Conservation (phyloP, 1,284 basidiomycete species). For the Trametes polyzona region DNA sequence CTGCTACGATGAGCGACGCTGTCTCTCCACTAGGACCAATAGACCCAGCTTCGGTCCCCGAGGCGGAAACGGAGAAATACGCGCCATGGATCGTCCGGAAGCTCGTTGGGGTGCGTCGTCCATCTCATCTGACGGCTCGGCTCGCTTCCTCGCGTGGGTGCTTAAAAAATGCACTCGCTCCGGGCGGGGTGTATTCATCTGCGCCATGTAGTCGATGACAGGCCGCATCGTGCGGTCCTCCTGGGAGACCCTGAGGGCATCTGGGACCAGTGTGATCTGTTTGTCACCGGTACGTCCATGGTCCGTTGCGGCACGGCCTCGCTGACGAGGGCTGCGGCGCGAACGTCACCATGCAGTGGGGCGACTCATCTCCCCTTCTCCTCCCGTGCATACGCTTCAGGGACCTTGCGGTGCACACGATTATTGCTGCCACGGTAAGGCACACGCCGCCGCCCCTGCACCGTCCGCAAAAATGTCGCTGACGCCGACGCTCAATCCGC, state of each 20-base stretch:
- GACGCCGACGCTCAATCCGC: background rate
- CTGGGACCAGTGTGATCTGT: constrained; percentile 63
- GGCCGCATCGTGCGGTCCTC: constrained; percentile 69
- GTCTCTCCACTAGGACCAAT: constrained; percentile 56
- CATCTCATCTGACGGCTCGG: constrained; percentile 2
- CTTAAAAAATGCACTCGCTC: background rate
- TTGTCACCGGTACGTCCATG: constrained; percentile 56
- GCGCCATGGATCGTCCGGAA: constrained; percentile 69
- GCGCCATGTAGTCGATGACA: constrained; percentile 54
- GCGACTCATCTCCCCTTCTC: constrained; percentile 63
- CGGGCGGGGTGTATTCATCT: constrained; percentile 13
- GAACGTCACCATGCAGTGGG: constrained; percentile 47
- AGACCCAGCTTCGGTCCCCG: constrained; percentile 51
- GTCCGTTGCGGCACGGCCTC: constrained; percentile 1
- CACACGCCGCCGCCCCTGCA: background rate
- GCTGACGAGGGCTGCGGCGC: background rate
- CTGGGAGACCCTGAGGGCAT: constrained; percentile 62
- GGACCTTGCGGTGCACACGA: constrained; percentile 63
- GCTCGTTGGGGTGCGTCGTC: constrained; percentile 57
- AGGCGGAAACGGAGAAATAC: constrained; percentile 54
- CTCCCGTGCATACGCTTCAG: constrained; percentile 70
- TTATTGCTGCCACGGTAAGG: constrained; percentile 62
- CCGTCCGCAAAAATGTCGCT: background rate
- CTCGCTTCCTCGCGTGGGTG: background rate
- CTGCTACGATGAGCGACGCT: constrained; percentile 17